These are phyloP conservation scores for Colletotrichum euphorbiae DNA, from an alignment of 2,329 filamentous ascomycete species.

Conservation along the genomic window DNA sequence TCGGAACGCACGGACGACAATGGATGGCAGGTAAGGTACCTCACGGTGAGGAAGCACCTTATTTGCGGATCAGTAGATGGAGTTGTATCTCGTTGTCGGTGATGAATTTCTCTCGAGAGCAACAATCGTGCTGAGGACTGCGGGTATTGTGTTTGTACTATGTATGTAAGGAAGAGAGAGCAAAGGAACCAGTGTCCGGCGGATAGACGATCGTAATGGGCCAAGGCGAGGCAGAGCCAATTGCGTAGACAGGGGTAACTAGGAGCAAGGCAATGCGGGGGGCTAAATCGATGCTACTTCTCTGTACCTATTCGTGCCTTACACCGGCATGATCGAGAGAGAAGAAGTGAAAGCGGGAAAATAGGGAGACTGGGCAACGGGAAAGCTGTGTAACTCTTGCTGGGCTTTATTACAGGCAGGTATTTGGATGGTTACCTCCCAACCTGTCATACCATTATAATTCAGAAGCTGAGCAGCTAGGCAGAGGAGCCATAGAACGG, in stretches of 20 bases:
- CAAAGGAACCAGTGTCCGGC: background rate
- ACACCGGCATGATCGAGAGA: too few relatives aligned
- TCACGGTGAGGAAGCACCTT: constrained; percentile 8
- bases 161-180: background rate
- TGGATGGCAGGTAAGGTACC: constrained; percentile 19
- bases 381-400: too few relatives aligned
- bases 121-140: background rate
- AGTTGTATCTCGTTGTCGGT: background rate
- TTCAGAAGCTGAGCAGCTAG: too few relatives aligned
- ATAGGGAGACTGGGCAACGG: too few relatives aligned
- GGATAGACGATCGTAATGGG: constrained; percentile 5
- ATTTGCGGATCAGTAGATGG: background rate
- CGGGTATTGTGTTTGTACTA: background rate
- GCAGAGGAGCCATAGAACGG: too few relatives aligned
- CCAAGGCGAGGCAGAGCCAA: background rate
- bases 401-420: background rate
- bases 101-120: background rate
- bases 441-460: background rate
- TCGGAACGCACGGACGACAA: constrained; percentile 38
- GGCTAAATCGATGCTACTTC: background rate
- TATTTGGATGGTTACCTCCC: background rate
- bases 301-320: background rate
- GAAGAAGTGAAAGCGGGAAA: too few relatives aligned
- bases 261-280: constrained; percentile 15
- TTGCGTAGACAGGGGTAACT: background rate